Evolutionary conservation across 169 alveolate species (phyloP), one percentile per base, ranked within the genome.

Genomic region (Plasmodium adleri): DNA sequence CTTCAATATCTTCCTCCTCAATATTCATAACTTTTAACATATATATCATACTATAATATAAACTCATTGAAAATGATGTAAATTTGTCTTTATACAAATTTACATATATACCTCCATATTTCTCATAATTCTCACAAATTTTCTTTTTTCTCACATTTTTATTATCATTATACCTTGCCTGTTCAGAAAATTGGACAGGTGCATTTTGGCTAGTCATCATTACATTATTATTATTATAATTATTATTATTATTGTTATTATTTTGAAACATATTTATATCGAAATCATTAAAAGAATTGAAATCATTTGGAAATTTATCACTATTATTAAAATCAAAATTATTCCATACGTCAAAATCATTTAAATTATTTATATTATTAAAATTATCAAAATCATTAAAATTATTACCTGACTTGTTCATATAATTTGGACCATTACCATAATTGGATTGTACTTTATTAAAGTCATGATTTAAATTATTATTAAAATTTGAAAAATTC

Each of bases 31-130:
- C 73, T 52, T 67, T 83, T 7, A 83, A 64, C 62, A 83, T 83
- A 60, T 83, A 63, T 43, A 83, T 43, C 20, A 83, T 83, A 49
- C 85, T 54, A 45, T 83, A 83, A 62, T 83, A 83, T 83, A 83
- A 83, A 60, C 91, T 62, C 72, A 68, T 67, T 49, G 91, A 83
- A 72, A 83, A 83, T 8, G 91, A 83, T 6, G 91, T 83, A 72
- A 83, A 83, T 54, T 83, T 83, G 24, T 67, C 70, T 58, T 83
- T 83, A 62, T 83, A 68, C 45, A 83, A 68, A 47, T 83, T 83
- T 13, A 83, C 91, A 72, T 83, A 83, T 58, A 83, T 83, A 49
- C 91, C 91, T 68, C 91, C 91, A 72, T 68, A 68, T 32, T 54
- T 67, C 24, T 68, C 73, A 68, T 62, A 56, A 17, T 83, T 72